phyloP scores from a whole-genome alignment of 768 basidiomycete genomes.

The Cyathus striatus region DNA sequence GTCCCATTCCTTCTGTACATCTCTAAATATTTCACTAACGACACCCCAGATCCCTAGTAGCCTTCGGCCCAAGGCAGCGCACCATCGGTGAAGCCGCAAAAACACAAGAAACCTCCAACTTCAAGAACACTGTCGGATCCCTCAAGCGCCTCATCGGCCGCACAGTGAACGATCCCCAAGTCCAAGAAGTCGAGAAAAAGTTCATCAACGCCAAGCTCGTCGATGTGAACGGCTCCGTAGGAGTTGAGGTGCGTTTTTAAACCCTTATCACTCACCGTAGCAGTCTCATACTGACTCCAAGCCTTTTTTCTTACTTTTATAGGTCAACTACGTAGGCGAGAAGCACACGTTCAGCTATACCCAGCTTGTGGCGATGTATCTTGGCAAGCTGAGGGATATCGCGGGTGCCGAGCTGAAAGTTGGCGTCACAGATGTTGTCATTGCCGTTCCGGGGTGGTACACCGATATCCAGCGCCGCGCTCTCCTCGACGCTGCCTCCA shows the following conservation, averaged over 20 bases:
- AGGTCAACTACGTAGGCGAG: conserved; percentile 92
- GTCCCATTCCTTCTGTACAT: conserved; percentile 22
- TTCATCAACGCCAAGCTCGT: conserved; percentile 85
- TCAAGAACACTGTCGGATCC: conserved; percentile 93
- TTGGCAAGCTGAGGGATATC: conserved; percentile 88
- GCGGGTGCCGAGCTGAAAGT: conserved; percentile 81
- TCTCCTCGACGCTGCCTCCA: conserved; percentile 80
- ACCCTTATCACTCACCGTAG: too few relatives aligned
- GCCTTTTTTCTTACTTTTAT: too few relatives aligned
- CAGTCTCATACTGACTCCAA: too few relatives aligned
- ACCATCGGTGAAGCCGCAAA: conserved; percentile 93
- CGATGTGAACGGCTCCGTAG: conserved; percentile 79
- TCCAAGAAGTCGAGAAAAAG: conserved; percentile 82
- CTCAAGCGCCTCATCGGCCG: conserved; percentile 90
- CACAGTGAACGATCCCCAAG: conserved; percentile 72
- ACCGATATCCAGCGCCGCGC: conserved; percentile 92
- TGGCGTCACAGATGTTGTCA: conserved; percentile 85
- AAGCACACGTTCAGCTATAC: conserved; percentile 75
- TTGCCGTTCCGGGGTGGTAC: conserved; percentile 96
- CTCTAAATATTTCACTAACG: background rate
- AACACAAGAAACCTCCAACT: conserved; percentile 97
- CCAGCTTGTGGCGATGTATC: conserved; percentile 87
- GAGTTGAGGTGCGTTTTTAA: conserved; percentile 64
- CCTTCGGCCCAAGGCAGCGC: conserved; percentile 89
- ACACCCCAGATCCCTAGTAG: conserved; percentile 75